These are phyloP conservation scores for Cercophora scortea DNA, from an alignment of 495 filamentous ascomycete genomes.

Conservation along the genomic window DNA sequence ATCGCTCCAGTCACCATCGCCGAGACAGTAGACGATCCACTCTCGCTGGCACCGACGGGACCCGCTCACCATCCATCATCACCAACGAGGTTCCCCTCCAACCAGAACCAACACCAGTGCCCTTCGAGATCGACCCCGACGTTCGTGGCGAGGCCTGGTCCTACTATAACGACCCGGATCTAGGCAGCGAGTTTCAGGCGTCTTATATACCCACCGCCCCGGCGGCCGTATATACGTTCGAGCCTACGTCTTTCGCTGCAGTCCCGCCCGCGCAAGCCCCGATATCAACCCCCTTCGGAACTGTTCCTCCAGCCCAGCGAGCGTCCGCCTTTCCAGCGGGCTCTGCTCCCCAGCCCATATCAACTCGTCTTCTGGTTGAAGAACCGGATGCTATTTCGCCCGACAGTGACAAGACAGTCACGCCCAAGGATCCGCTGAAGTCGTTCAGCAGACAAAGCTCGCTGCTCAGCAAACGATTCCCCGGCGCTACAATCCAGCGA, in stretches of 20 bases:
- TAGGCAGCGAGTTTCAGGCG: constrained; percentile 6
- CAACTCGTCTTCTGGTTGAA: constrained; percentile 2
- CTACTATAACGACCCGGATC: constrained; percentile 22
- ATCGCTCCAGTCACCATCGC: constrained; percentile 12
- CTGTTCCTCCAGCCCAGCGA: constrained; percentile 8
- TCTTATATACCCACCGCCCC: constrained; percentile 5
- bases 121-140: constrained; percentile 19
- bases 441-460: constrained; percentile 11
- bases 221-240: background rate
- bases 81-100: constrained; percentile 10
- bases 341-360: background rate
- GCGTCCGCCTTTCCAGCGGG: background rate
- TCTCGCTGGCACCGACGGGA: constrained; percentile 9
- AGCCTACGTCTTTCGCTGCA: background rate
- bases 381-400: constrained; percentile 13
- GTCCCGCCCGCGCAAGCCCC: constrained; percentile 3
- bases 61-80: constrained; percentile 17
- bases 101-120: constrained; percentile 2
- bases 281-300: constrained; percentile 6
- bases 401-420: constrained; percentile 12
- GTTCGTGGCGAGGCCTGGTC: constrained; percentile 20
- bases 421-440: constrained; percentile 4
- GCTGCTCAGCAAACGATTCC: constrained; percentile 4
- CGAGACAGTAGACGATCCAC: constrained; percentile 22
- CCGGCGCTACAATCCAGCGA: constrained; percentile 11